Evolutionary conservation across 2,329 filamentous ascomycete species (phyloP).

Genomic region (Aureobasidium sp.): DNA sequence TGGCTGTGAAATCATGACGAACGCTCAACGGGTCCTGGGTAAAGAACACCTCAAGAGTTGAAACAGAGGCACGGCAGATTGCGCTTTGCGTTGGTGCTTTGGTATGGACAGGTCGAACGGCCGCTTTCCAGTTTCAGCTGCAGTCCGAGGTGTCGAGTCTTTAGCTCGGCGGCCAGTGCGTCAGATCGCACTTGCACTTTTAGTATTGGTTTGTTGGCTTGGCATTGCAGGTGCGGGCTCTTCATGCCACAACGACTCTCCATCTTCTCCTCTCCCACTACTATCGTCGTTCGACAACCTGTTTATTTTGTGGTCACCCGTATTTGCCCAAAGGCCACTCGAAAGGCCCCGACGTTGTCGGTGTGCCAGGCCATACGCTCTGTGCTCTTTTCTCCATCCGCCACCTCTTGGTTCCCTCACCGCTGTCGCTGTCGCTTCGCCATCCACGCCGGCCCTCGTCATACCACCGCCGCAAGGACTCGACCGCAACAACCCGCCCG

Average conservation of each 20-base stretch:
- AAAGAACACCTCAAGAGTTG: not conserved
- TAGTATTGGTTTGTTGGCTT: not conserved
- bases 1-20: not conserved
- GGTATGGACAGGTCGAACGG: not conserved
- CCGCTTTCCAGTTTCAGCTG: not conserved
- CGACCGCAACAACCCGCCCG: constrained; percentile 10
- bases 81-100: not conserved
- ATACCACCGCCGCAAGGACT: constrained; percentile 11
- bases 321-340: constrained; percentile 19
- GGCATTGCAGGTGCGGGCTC: not conserved
- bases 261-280: constrained; percentile 15
- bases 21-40: not conserved
- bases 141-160: not conserved
- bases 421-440: constrained; percentile 5
- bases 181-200: not conserved
- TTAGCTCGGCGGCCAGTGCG: not conserved
- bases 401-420: constrained; percentile 1
- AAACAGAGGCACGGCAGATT: not conserved
- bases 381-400: constrained; percentile 15
- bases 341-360: constrained; percentile 28
- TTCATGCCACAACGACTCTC: constrained; percentile 1
- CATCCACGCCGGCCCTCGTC: constrained; percentile 1
- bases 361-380: constrained; percentile 25
- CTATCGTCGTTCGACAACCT: constrained; percentile 18
- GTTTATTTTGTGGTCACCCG: constrained; percentile 32